Evolutionary conservation across 768 basidiomycete species (phyloP).

Genomic region (Mycena albidolilacea): DNA sequence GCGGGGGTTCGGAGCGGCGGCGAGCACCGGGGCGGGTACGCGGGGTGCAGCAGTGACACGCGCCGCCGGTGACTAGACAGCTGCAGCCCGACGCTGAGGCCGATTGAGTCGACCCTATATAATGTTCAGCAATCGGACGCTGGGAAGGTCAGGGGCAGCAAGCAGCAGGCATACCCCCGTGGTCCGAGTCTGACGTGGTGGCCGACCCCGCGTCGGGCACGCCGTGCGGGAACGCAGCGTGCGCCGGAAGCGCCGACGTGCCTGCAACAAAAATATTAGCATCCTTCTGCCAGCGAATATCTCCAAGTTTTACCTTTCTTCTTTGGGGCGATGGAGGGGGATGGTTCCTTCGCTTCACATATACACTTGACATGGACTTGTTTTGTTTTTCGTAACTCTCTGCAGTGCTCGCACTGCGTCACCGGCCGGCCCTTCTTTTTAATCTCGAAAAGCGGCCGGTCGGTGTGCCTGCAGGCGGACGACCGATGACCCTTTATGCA

Average conservation of each 20-base stretch:
- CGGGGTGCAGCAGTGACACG: constrained; percentile 73
- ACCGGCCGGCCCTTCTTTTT: constrained; percentile 95
- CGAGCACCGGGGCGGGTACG: constrained; percentile 52
- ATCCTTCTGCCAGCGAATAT: constrained; percentile 53
- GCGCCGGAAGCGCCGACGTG: constrained; percentile 71
- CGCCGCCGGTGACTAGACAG: constrained; percentile 65
- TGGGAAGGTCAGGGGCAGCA: constrained; percentile 55
- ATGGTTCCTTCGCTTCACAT: constrained; percentile 79
- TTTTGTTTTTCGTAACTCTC: constrained; percentile 87
- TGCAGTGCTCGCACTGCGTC: constrained; percentile 92
- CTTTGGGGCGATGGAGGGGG: constrained; percentile 56
- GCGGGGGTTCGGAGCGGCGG: constrained; percentile 25
- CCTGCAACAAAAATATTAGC: constrained; percentile 65
- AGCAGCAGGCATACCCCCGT: constrained; percentile 74
- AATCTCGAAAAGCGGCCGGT: constrained; percentile 91
- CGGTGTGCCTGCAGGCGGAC: constrained; percentile 89
- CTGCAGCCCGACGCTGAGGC: constrained; percentile 49
- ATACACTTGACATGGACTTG: constrained; percentile 90
- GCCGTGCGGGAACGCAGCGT: constrained; percentile 87
- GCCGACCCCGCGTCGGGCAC: constrained; percentile 78
- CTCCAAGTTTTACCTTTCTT: constrained; percentile 71
- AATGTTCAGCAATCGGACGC: constrained; percentile 61
- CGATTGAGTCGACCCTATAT: constrained; percentile 52
- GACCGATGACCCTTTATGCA: constrained; percentile 97
- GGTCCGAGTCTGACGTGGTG: constrained; percentile 71